phyloP scores from a whole-genome alignment of 345 rosid species.

The Eucalyptus pauciflora region DNA sequence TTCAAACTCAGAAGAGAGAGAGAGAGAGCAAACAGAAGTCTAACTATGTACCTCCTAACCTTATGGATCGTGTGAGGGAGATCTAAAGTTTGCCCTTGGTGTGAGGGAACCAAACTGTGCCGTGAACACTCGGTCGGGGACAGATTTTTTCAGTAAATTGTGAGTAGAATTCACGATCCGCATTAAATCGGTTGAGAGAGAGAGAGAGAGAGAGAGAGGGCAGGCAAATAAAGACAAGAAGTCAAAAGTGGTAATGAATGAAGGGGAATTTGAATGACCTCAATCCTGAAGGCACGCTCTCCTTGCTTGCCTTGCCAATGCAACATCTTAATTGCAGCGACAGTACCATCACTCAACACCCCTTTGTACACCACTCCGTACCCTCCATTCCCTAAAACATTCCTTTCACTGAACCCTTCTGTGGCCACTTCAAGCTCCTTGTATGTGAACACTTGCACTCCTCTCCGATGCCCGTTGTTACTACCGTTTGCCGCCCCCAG shows the following conservation, averaged over 20 bases:
- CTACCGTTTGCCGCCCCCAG: background rate
- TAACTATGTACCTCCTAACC: background rate
- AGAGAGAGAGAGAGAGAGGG: background rate
- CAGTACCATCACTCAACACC: conserved; percentile 54
- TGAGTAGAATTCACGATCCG: background rate
- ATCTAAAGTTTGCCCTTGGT: background rate
- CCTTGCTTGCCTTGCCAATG: conserved; percentile 54
- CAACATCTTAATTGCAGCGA: conserved; percentile 68
- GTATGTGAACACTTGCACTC: conserved; percentile 80
- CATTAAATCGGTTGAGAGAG: background rate
- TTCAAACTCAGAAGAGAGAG: background rate
- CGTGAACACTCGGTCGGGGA: background rate
- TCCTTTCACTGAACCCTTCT: conserved; percentile 39
- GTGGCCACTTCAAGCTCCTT: conserved; percentile 72
- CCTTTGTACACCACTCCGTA: conserved; percentile 71
- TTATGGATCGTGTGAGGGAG: background rate
- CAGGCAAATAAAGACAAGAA: background rate
- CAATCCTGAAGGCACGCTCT: conserved; percentile 77
- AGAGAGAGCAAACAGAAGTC: background rate
- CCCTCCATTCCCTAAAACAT: conserved; percentile 53
- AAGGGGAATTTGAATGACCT: conserved; percentile 37
- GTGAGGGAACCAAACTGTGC: background rate
- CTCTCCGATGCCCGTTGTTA: conserved; percentile 3
- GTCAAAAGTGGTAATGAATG: conserved; percentile 18
- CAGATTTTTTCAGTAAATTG: background rate